Conservation (phyloP, 129 eudicot species). For the Apium graveolens region DNA sequence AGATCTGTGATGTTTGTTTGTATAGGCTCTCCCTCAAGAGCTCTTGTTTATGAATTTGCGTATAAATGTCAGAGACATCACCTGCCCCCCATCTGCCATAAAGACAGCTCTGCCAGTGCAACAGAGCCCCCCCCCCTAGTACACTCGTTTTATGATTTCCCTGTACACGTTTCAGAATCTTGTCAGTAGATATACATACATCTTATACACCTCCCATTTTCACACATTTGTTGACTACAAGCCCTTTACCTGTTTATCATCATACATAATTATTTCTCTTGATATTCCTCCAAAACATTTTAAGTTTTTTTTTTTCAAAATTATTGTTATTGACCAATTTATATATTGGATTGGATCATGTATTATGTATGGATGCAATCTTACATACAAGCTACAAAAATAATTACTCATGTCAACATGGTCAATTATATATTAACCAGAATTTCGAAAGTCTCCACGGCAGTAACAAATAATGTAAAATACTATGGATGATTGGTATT, state of each 20-base stretch:
- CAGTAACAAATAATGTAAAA: too few relatives aligned
- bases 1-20: background rate
- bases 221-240: background rate
- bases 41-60: conserved; percentile 3
- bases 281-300: too few relatives aligned
- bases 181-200: background rate
- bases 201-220: background rate
- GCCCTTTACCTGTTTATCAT: background rate
- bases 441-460: too few relatives aligned
- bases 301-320: too few relatives aligned
- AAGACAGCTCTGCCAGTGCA: background rate
- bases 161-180: conserved; percentile 4
- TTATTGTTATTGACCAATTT: too few relatives aligned
- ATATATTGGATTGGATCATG: too few relatives aligned
- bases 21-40: background rate
- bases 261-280: background rate
- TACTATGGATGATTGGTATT: too few relatives aligned
- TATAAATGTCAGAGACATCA: conserved; percentile 6
- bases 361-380: too few relatives aligned
- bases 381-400: too few relatives aligned
- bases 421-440: too few relatives aligned
- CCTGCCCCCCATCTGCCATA: conserved; percentile 10
- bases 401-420: too few relatives aligned
- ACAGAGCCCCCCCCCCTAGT: conserved; percentile 8
- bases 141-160: background rate